phyloP scores from a whole-genome alignment of 768 basidiomycete genomes.

The Collybia mongolica region DNA sequence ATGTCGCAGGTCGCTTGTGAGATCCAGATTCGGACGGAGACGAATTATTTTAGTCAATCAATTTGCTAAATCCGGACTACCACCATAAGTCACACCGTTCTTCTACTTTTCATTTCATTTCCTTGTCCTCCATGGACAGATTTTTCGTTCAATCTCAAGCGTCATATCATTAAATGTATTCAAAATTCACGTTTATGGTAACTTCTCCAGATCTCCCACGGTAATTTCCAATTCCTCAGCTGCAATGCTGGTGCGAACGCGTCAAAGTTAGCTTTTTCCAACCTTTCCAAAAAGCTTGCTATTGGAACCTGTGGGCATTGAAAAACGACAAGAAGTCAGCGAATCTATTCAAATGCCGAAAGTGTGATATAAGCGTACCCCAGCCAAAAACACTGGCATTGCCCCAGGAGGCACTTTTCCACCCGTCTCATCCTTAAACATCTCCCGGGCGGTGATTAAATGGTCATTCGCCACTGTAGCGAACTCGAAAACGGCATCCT shows the following conservation, averaged over 20 bases:
- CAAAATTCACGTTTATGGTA: constrained; percentile 41
- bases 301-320: constrained; percentile 57
- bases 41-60: constrained; percentile 42
- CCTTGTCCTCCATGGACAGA: too few species aligned
- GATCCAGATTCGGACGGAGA: constrained; percentile 40
- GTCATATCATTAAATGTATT: constrained; percentile 8
- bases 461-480: constrained; percentile 82
- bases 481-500: constrained; percentile 81
- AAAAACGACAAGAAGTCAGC: constrained; percentile 17
- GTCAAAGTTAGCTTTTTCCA: constrained; percentile 73
- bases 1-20: constrained; percentile 1
- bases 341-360: constrained; percentile 7
- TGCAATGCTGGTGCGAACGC: constrained; percentile 65
- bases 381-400: constrained; percentile 72
- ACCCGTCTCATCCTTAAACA: constrained; percentile 52
- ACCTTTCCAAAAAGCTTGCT: constrained; percentile 55
- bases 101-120: too few species aligned
- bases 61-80: constrained; percentile 16
- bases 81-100: too few species aligned
- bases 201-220: constrained; percentile 62
- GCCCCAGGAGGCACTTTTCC: constrained; percentile 55
- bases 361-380: constrained; percentile 46
- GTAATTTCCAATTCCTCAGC: constrained; percentile 71
- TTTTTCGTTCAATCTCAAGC: too few species aligned
- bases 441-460: constrained; percentile 68